Base-by-base conservation (phyloP, 768 basidiomycete genomes). In the Termitomyces sp. region DNA sequence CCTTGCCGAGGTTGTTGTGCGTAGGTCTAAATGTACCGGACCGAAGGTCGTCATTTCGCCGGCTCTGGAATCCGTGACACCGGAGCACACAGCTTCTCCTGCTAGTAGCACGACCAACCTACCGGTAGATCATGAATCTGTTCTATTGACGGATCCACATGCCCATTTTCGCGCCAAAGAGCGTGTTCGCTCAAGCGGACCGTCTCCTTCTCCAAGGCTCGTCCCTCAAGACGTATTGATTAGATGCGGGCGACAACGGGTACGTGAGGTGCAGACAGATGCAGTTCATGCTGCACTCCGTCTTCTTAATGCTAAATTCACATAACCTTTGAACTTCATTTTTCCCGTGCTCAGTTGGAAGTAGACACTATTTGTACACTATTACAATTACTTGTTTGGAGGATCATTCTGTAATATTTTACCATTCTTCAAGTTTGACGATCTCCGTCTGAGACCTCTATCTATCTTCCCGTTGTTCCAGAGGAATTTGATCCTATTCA, bases 1-100 rank as follows among this genome's bases (percentile, higher is more conserved):
- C 54, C 81, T 96, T 45, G 94, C 94, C 3, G 92, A 92, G 53
- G 94, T 96, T 43, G 92, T 95, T 43, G 86, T 90, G 8, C 88
- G 91, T 55, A 80, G 88, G 53, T 86, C 91, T 44, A 86, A 82
- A 68, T 93, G 91, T 67, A 81, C 78, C 1, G 90, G 90, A 18
- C 87, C 91, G 16, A 78, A 78, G 40, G 77, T 90, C 40, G 76
- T 83, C 45, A 75, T 87, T 54, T 82, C 83, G 10, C 75, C 78
- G 13, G 78, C 80, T 16, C 77, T 74, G 3, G 81, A 77, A 8
- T 72, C 80, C 35, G 61, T 75, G 56, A 78, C 79, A 1, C 80
- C 80, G 10, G 84, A 84, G 66, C 72, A 77, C 45, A 64, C 68
- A 7, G 55, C 71, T 36, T 74, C 77, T n/a, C 73, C 78, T 47